phyloP scores from a whole-genome alignment of 2,329 filamentous ascomycete species.

The Stachybotrys chlorohalonatus region DNA sequence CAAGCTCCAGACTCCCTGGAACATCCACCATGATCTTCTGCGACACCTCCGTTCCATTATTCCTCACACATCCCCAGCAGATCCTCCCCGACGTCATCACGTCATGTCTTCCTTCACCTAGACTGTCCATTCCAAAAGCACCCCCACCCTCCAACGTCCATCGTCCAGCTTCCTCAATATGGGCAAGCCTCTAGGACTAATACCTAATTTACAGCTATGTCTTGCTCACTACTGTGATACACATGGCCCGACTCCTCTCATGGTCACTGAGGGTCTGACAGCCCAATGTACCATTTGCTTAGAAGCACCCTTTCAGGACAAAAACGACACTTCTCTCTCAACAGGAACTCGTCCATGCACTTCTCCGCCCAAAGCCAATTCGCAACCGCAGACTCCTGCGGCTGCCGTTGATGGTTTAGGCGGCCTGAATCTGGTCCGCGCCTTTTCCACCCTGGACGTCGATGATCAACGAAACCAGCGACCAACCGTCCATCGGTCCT shows the following conservation, averaged over 20 bases:
- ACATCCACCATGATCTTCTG: background rate
- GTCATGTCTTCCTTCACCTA: conserved; percentile 1
- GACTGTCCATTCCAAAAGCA: background rate
- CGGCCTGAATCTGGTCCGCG: conserved; percentile 36
- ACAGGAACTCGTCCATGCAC: conserved; percentile 11
- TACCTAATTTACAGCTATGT: conserved; percentile 46
- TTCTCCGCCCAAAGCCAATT: conserved; percentile 24
- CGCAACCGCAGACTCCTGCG: conserved; percentile 22
- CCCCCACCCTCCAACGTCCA: background rate
- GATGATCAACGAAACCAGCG: conserved; percentile 34
- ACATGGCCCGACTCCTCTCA: conserved; percentile 59
- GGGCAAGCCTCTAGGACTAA: conserved; percentile 21
- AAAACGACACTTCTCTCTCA: conserved; percentile 19
- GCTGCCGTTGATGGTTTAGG: conserved; percentile 38
- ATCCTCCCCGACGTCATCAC: background rate
- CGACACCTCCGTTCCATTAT: background rate
- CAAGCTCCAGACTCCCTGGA: background rate
- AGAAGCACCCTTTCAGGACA: conserved; percentile 10
- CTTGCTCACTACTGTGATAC: conserved; percentile 64
- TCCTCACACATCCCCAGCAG: background rate
- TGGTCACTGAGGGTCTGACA: conserved; percentile 59
- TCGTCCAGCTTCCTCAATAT: conserved; percentile 11
- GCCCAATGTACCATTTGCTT: conserved; percentile 52
- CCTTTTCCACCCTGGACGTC: conserved; percentile 31
- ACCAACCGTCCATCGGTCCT: conserved; percentile 30